Evolutionary conservation across 805 yeast species (phyloP), one percentile per base, ranked within the genome.

Genomic region (Jamesozyma piceae): DNA sequence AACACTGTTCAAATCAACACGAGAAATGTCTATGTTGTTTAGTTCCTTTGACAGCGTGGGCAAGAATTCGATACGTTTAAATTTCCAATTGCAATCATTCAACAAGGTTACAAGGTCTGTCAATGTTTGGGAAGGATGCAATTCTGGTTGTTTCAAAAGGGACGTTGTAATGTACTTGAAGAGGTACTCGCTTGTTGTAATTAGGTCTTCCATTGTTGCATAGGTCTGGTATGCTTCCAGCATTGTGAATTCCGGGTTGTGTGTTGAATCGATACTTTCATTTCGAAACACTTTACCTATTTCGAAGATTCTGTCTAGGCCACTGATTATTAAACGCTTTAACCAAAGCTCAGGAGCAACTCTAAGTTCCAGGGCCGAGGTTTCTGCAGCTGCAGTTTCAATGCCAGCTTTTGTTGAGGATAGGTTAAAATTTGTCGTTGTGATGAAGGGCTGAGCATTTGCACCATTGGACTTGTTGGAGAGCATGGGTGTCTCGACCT

Each of bases 271-370:
- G 24, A 90, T 71, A 5, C 97, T 95, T 64, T 92, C 98, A 55
- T 92, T 92, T 53, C 98, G 71, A 62, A 89, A 92, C 37, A 72
- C 79, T 41, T 75, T 72, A 0, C 97, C 97, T 41, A 92, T 75
- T 55, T 92, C 97, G 61, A 76, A 92, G 2, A 92, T 80, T 50
- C 75, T 77, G 51, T 89, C 95, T 54, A 89, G 77, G 1, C 98
- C 98, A 6, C 85, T 73, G 28, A 90, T 78, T 2, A 88, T 74
- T 39, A 92, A 64, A 49, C 83, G 74, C 57, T 92, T 92, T 43
- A 92, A 71, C 96, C 96, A 92, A 31, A 92, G 65, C 55, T 90
- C 98, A 0, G 98, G 98, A 0, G 98, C 97, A 2, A 92, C 90
- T 35, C 98, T 66, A 36, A 92, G 61, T 42, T 75, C 80, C 8